phyloP scores from a whole-genome alignment of 2,329 filamentous ascomycete genomes.

The Claviceps sorghi region DNA sequence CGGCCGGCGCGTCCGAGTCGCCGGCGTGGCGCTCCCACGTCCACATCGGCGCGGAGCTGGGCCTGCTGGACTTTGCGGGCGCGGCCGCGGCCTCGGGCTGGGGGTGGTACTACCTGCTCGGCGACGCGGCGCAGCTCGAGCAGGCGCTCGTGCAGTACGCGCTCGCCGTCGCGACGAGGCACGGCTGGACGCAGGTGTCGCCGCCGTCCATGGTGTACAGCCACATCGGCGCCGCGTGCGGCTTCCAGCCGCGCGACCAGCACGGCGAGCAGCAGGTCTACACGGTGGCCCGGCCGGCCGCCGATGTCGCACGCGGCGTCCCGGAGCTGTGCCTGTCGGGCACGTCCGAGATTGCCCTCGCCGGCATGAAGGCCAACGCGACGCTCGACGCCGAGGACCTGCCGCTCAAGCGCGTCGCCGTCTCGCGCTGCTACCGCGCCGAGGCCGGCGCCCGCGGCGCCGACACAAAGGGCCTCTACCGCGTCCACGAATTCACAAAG shows the following conservation, averaged over 20 bases:
- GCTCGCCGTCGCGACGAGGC: slow-evolving; percentile 52
- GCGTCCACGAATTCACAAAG: slow-evolving; percentile 97
- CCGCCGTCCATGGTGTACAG: slow-evolving; percentile 86
- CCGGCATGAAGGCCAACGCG: slow-evolving; percentile 70
- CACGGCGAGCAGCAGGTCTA: slow-evolving; percentile 90
- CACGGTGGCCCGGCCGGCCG: slow-evolving; percentile 50
- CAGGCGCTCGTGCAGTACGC: slow-evolving; percentile 86
- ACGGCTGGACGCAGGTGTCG: slow-evolving; percentile 66
- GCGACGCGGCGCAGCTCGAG: slow-evolving; percentile 84
- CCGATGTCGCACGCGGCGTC: slow-evolving; percentile 45
- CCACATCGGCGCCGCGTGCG: slow-evolving; percentile 80
- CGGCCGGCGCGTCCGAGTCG: slow-evolving; percentile 18
- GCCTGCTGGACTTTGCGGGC: slow-evolving; percentile 75
- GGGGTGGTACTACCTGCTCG: slow-evolving; percentile 96
- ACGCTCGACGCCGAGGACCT: slow-evolving; percentile 50
- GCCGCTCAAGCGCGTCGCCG: slow-evolving; percentile 66
- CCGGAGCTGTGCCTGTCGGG: slow-evolving; percentile 66
- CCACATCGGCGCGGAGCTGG: slow-evolving; percentile 72
- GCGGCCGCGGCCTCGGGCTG: slow-evolving; percentile 76
- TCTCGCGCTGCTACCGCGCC: slow-evolving; percentile 86
- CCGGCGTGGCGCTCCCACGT: slow-evolving; percentile 59
- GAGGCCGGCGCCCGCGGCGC: slow-evolving; percentile 83
- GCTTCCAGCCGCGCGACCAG: slow-evolving; percentile 84
- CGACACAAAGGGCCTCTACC: slow-evolving; percentile 87
- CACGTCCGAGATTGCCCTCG: slow-evolving; percentile 89